phyloP scores from a whole-genome alignment of 1,139 yeast genomes.

The Protomyces inouyei region DNA sequence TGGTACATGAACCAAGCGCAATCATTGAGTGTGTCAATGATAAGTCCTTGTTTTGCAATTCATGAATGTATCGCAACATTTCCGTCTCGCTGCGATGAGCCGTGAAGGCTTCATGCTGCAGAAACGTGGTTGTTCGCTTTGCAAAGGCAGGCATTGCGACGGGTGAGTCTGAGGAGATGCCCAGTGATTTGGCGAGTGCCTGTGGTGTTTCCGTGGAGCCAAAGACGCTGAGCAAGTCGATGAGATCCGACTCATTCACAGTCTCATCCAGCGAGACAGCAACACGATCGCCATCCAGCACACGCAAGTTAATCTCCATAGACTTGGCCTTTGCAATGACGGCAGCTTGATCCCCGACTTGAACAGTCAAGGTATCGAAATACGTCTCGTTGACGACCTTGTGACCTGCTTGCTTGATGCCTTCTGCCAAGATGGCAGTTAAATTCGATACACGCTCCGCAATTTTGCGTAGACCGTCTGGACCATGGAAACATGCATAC shows the following conservation, averaged over 20 bases:
- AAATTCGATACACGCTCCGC: conserved; percentile 73
- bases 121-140: conserved; percentile 58
- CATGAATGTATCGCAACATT: conserved; percentile 82
- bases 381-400: conserved; percentile 55
- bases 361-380: conserved; percentile 83
- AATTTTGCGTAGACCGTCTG: conserved; percentile 75
- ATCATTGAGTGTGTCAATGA: conserved; percentile 96
- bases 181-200: conserved; percentile 39
- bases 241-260: conserved; percentile 59
- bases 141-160: conserved; percentile 49
- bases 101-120: conserved; percentile 75
- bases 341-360: conserved; percentile 52
- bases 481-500: conserved; percentile 96
- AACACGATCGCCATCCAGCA: conserved; percentile 57
- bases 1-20: conserved; percentile 94
- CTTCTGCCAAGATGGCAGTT: conserved; percentile 64
- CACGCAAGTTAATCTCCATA: conserved; percentile 69
- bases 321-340: conserved; percentile 56
- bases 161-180: conserved; percentile 28
- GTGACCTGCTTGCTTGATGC: conserved; percentile 44
- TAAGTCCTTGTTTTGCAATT: conserved; percentile 79
- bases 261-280: conserved; percentile 86
- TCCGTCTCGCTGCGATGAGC: conserved; percentile 90
- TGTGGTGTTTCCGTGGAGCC: conserved; percentile 26
- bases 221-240: conserved; percentile 46